Evolutionary conservation across 352 stramenopile genomes (phyloP).

Genomic region (Globisporangium barbulae): DNA sequence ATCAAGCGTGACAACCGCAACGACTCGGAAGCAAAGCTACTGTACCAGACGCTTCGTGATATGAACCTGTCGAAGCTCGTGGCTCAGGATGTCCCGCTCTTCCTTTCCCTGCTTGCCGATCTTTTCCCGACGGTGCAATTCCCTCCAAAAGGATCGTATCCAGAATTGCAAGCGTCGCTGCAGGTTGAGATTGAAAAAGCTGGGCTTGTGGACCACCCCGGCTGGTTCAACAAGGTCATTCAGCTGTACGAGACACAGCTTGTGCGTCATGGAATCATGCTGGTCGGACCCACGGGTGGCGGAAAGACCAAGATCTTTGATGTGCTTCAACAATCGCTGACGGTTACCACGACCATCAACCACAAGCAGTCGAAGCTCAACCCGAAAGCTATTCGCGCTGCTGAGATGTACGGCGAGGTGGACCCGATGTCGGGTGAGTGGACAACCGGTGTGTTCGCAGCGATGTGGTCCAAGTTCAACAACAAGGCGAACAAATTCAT

Average conservation of each 20-base stretch:
- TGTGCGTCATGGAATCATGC: conserved; percentile 98
- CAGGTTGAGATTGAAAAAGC: conserved; percentile 90
- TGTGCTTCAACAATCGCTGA: conserved; percentile 92
- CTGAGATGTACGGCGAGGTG: conserved; percentile 98
- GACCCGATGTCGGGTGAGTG: conserved; percentile 96
- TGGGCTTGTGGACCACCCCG: conserved; percentile 83
- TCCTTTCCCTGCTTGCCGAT: conserved; percentile 95
- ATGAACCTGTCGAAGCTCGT: conserved; percentile 99
- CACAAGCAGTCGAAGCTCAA: conserved; percentile 97
- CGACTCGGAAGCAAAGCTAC: conserved; percentile 81
- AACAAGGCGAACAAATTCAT: conserved; percentile 98
- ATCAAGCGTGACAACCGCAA: conserved; percentile 91
- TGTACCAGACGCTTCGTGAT: conserved; percentile 91
- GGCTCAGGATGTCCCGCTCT: conserved; percentile 97
- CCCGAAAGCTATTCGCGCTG: conserved; percentile 96
- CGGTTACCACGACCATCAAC: conserved; percentile 88
- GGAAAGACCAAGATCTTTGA: conserved; percentile 98
- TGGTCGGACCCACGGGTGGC: conserved; percentile 96
- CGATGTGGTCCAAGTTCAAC: conserved; percentile 99
- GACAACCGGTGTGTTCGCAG: conserved; percentile 97
- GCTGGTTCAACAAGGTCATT: conserved; percentile 96
- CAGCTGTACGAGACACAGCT: conserved; percentile 98
- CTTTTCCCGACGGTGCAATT: conserved; percentile 94
- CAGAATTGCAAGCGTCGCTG: conserved; percentile 90
- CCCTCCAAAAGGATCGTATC: conserved; percentile 94